Evolutionary conservation across 1,284 basidiomycete species (phyloP).

Genomic region (Sparassis latifolia): DNA sequence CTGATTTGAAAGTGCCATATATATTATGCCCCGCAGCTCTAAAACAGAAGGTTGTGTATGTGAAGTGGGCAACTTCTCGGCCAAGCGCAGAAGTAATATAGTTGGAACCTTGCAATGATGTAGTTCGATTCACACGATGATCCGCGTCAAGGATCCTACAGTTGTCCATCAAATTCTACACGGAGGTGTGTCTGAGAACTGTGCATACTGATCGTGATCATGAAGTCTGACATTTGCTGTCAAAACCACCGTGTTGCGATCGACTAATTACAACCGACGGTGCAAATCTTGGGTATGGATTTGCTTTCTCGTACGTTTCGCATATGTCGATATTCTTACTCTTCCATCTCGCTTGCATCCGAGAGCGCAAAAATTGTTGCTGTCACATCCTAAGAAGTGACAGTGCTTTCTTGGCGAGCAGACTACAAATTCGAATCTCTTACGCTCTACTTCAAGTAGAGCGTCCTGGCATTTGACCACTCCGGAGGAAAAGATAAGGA

Average conservation of each 20-base stretch:
- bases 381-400: no score
- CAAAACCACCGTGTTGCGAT: not conserved
- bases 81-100: no score
- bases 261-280: no score
- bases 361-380: not conserved
- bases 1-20: no score
- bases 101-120: no score
- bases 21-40: no score
- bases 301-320: conserved; percentile 47
- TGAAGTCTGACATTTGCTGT: not conserved
- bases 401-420: conserved; percentile 13
- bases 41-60: no score
- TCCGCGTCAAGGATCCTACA: conserved; percentile 85
- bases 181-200: conserved; percentile 36
- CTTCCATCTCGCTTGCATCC: not conserved
- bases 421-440: conserved; percentile 52
- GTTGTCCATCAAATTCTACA: conserved; percentile 68
- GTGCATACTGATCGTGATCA: not conserved
- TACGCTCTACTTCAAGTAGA: conserved; percentile 58
- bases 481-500: conserved; percentile 28
- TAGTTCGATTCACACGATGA: conserved; percentile 85
- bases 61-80: no score
- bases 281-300: conserved; percentile 79
- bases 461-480: conserved; percentile 59
- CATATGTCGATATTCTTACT: no score